These are phyloP conservation scores for Coemansia sp. DNA, from an alignment of 192 early-diverging fungal genomes.

Conservation along the genomic window DNA sequence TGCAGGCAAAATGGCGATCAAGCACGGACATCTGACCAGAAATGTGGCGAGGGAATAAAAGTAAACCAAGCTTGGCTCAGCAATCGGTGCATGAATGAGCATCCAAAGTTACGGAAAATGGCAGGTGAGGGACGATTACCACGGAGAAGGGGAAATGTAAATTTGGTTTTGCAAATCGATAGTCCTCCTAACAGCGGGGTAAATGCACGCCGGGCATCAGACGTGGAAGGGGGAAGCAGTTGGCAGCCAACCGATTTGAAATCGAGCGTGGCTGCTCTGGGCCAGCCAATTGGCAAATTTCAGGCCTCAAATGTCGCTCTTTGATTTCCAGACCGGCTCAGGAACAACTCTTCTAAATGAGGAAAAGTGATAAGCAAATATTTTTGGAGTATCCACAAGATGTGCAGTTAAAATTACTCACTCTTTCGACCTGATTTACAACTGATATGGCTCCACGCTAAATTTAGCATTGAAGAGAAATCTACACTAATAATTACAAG, in stretches of 20 bases:
- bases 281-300: conserved; percentile 3
- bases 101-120: neutral
- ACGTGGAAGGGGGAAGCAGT: no score
- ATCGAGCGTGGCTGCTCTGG: neutral
- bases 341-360: neutral
- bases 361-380: neutral
- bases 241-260: conserved; percentile 5
- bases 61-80: neutral
- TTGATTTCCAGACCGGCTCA: neutral
- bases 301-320: neutral
- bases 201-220: neutral
- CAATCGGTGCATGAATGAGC: neutral
- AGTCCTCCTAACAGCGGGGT: neutral
- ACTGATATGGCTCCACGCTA: neutral
- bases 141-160: neutral
- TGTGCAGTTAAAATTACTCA: neutral
- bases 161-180: neutral
- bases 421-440: neutral
- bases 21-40: neutral
- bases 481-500: neutral
- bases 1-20: conserved; percentile 2
- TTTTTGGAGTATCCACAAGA: neutral
- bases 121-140: neutral
- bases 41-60: neutral
- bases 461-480: neutral